phyloP scores from a whole-genome alignment of 2,329 filamentous ascomycete species.

The Colletotrichum musae region DNA sequence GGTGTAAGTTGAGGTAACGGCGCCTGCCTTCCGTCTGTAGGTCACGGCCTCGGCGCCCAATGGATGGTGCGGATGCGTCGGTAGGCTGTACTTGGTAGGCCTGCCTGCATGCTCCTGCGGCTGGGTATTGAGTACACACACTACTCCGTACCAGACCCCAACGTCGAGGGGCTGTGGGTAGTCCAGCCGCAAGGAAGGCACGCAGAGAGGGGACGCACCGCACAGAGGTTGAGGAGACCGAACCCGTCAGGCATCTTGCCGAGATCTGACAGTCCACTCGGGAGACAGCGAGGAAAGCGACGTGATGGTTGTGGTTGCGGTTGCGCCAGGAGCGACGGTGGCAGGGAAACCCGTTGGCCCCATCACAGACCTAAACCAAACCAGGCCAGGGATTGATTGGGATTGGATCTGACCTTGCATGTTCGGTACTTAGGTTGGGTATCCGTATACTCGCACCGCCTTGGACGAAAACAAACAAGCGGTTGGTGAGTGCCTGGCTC shows the following conservation, averaged over 20 bases:
- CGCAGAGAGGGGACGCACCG: background rate
- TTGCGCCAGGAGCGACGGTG: conserved; percentile 11
- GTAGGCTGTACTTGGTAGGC: background rate
- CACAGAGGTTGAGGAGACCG: conserved; percentile 8
- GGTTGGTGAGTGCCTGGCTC: conserved; percentile 18
- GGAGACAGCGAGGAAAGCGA: background rate
- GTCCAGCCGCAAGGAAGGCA: conserved; percentile 1
- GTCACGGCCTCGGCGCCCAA: conserved; percentile 18
- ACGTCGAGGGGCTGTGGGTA: conserved; percentile 11
- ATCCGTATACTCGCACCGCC: no score
- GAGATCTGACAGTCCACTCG: conserved; percentile 10
- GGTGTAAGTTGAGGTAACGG: conserved; percentile 14
- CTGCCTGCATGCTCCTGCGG: conserved; percentile 16
- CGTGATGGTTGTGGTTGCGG: background rate
- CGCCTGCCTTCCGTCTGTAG: background rate
- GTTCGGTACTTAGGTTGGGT: conserved; percentile 9
- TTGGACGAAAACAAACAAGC: conserved; percentile 18
- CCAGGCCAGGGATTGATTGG: background rate
- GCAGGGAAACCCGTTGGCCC: conserved; percentile 21
- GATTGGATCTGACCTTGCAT: conserved; percentile 10
- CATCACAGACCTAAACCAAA: background rate
- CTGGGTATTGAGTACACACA: background rate
- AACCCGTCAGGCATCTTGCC: conserved; percentile 9
- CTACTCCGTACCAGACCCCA: background rate
- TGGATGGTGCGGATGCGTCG: conserved; percentile 14